phyloP scores from a whole-genome alignment of 2,329 filamentous ascomycete species.

The Microsporum ferrugineum region DNA sequence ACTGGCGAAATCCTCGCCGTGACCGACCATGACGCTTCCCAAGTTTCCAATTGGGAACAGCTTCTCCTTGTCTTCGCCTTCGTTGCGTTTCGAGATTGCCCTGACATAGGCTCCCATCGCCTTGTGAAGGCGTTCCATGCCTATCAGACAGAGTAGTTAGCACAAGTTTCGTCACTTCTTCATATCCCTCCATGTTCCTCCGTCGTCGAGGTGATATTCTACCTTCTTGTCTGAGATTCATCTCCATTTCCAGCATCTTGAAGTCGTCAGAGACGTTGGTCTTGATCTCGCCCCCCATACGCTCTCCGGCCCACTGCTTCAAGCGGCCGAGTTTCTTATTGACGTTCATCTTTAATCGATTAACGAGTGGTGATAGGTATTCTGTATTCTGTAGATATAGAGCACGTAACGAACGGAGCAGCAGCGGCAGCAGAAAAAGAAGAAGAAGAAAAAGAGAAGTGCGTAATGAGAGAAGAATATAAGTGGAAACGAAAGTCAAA shows the following conservation, averaged over 20 bases:
- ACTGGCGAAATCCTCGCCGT: constrained; percentile 84
- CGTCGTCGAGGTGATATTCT: constrained; percentile 13
- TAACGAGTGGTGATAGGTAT: background rate
- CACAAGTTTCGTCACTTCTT: background rate
- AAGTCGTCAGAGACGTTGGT: constrained; percentile 83
- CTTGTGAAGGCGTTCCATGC: constrained; percentile 79
- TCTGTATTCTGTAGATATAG: background rate
- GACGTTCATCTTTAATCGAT: constrained; percentile 41
- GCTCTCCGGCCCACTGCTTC: constrained; percentile 96
- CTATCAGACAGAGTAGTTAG: constrained; percentile 36
- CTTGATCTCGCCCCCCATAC: constrained; percentile 85
- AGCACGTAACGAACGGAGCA: background rate
- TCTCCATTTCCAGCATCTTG: constrained; percentile 78
- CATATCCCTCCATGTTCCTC: background rate
- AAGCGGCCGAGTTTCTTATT: constrained; percentile 89
- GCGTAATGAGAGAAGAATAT: background rate
- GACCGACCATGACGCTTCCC: constrained; percentile 72
- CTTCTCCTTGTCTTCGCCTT: constrained; percentile 82
- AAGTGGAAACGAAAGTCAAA: constrained; percentile 2
- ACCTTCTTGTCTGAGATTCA: constrained; percentile 83
- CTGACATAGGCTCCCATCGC: constrained; percentile 81
- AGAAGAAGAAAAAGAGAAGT: background rate
- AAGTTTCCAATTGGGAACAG: constrained; percentile 66
- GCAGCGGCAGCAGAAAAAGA: background rate
- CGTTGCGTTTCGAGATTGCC: constrained; percentile 71